Base-by-base conservation (phyloP, 371 early-diverging fungal species). In the Lichtheimia ornata region DNA sequence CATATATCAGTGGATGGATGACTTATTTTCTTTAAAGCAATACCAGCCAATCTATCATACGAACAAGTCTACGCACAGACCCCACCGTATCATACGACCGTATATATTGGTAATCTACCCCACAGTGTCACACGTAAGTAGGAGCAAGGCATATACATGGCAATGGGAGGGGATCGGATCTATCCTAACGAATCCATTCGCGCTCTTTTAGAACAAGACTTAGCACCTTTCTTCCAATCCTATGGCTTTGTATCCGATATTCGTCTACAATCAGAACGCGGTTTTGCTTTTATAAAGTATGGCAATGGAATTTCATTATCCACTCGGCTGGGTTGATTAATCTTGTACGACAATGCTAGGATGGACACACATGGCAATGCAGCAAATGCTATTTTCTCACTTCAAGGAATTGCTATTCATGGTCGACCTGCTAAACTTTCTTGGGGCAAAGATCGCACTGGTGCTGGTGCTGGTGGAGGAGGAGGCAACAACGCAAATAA, bases 311-410 rank as follows among this genome's bases (percentile, higher is more conserved):
- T 1, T 1, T 11, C 9, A 9, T 35, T 9, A 9, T 9, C 35
- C 9, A 11, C 11, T 28, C 35, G 5, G 35, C 35, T 35, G 35
- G 35, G 35, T 35, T 35, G 35, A 35, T 35, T 35, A 35, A 35
- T 35, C 35, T 35, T 35, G 35, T 17, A 22, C 44, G 9, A 12
- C 28, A 14, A 61, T 28, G 14, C 20, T 55, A 91, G 88, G 69
- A 72, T 96, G 64, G 94, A 94, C 66, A 83, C 94, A 7, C 96
- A 96, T 67, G 94, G 94, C 54, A 88, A 88, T 73, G 96, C 96
- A 12, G 87, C 95, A 9, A 82, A 84, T 54, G 92, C 96, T 22
- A 96, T 96, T 61, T 84, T 85, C 59, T 79, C 87, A 50, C 77
- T 95, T 35, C 86, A 92, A 69, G 93, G 93, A 6, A 68, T 81